Percentiles rank a stretch among this genome's conserved stretches.
These are phyloP conservation scores for Aureobasidium sp. DNA, from an alignment of 2,329 filamentous ascomycete genomes.

Conservation along the genomic window DNA sequence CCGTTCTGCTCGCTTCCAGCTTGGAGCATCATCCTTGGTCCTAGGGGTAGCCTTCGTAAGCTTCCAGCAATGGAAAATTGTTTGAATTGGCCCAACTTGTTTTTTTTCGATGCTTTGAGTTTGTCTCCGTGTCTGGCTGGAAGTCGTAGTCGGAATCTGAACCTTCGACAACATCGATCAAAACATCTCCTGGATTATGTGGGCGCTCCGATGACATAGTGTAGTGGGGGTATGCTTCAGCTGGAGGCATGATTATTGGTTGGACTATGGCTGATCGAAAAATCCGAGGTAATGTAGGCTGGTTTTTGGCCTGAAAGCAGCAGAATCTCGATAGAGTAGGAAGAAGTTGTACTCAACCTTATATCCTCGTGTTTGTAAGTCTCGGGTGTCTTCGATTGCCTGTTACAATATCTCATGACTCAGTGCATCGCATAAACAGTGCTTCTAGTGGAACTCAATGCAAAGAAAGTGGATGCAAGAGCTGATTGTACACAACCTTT, in stretches of 20 bases:
- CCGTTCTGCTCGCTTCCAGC: slow-evolving; percentile 1
- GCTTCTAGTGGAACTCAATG: background rate
- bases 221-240: background rate
- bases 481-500: background rate
- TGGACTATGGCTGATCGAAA: background rate
- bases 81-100: background rate
- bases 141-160: background rate
- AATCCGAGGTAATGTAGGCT: background rate
- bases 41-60: background rate
- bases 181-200: background rate
- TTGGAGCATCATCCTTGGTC: background rate
- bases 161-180: background rate
- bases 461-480: background rate
- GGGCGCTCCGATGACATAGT: background rate
- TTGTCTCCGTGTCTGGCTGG: background rate
- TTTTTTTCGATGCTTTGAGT: background rate
- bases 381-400: background rate
- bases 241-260: background rate
- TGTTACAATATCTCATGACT: background rate
- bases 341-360: background rate
- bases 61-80: slow-evolving; percentile 1
- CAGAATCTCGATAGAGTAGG: background rate
- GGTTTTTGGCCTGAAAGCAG: background rate
- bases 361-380: background rate
- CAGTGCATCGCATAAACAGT: background rate